Evolutionary conservation across 176 grass and related monocot genomes (phyloP), one percentile per base, ranked within the genome.

Genomic region (Musa beccarii): DNA sequence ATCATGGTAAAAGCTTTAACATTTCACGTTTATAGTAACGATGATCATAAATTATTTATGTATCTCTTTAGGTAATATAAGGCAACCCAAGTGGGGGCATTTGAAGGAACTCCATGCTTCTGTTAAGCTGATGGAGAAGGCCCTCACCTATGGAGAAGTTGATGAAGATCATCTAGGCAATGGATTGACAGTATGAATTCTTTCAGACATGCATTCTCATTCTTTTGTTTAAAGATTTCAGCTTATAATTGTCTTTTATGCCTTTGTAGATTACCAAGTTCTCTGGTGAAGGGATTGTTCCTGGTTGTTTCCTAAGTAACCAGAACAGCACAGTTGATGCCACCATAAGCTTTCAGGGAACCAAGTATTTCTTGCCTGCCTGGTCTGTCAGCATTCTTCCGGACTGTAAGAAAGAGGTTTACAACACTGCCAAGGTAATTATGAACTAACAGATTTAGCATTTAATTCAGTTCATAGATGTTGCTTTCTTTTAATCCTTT

Each of bases 61-160:
- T 34, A 3, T 34, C 29, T 24, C 34, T 52, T 50, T 53, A 90
- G 88, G 88, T 63, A 88, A 86, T 82, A 76, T 89, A 34, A 86
- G 89, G 77, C 89, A 92, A 19, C 87, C 87, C 4, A 96, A 96
- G 25, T 96, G 88, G 66, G 89, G 93, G 1, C 93, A 96, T 79
- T 63, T 96, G 74, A 96, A 92, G 71, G 81, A 90, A 24, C 89
- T 96, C 25, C 93, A 96, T 78, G 69, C 59, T 34, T 49, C 88
- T 1, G 61, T 92, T 54, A 86, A 72, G 69, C 73, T 79, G 52
- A 86, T 90, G 51, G 93, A 96, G 81, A 84, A 88, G 34, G 51
- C 61, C 1, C 83, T 96, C 14, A 61, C 85, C 50, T 72, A 92
- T 6, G 89, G 93, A 1, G 14, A 59, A 59, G 56, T 59, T 59